These are phyloP conservation scores for Tympanopsis confertula DNA, from an alignment of 2,329 filamentous ascomycete species.

Conservation along the genomic window DNA sequence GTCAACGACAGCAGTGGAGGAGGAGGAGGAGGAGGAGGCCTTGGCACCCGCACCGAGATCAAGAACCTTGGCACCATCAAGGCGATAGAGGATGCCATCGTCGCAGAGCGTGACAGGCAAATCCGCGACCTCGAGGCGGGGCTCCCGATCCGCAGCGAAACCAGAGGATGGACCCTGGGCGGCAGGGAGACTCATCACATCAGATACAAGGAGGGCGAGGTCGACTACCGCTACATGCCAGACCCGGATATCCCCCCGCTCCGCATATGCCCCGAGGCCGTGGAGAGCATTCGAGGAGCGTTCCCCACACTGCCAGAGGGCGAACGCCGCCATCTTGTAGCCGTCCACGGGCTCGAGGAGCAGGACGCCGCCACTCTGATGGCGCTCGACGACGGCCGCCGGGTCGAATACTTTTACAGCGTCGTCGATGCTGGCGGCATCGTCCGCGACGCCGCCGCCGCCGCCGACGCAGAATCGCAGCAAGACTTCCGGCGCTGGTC, in stretches of 20 bases:
- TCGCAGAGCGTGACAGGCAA: conserved; percentile 81
- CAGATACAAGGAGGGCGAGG: conserved; percentile 88
- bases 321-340: conserved; percentile 49
- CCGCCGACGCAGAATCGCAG: conserved; percentile 3
- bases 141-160: conserved; percentile 69
- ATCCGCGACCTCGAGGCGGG: conserved; percentile 69
- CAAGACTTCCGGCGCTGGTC: conserved; percentile 12
- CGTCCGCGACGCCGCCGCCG: conserved; percentile 17
- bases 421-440: conserved; percentile 37
- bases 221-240: conserved; percentile 97
- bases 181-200: conserved; percentile 70
- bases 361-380: conserved; percentile 79
- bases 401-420: conserved; percentile 71
- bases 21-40: conserved; percentile 44
- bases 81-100: conserved; percentile 86
- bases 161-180: conserved; percentile 82
- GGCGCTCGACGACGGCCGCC: conserved; percentile 63
- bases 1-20: conserved; percentile 74
- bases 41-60: conserved; percentile 89
- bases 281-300: conserved; percentile 47
- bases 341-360: conserved; percentile 54
- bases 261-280: conserved; percentile 58
- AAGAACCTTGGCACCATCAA: conserved; percentile 95
- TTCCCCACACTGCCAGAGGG: conserved; percentile 65
- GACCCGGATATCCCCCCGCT: conserved; percentile 82